phyloP scores from a whole-genome alignment of 805 yeast genomes.

The Cyberlindnera mycetangii region DNA sequence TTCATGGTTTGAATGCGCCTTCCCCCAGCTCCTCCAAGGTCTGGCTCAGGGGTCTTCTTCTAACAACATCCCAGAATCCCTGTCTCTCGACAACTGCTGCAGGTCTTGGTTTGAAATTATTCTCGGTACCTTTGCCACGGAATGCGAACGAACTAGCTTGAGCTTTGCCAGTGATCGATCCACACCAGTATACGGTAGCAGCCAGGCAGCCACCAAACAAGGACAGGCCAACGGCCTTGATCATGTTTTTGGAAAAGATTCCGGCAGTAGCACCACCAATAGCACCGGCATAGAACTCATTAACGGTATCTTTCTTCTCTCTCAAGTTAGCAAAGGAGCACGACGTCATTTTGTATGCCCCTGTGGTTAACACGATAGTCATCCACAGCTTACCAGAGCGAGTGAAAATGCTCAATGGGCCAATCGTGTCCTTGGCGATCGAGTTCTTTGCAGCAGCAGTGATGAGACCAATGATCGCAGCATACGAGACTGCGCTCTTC shows the following conservation, averaged over 20 bases:
- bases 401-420: slow-evolving; percentile 34
- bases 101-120: slow-evolving; percentile 27
- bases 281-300: slow-evolving; percentile 49
- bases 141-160: slow-evolving; percentile 35
- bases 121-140: slow-evolving; percentile 28
- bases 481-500: slow-evolving; percentile 42
- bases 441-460: slow-evolving; percentile 47
- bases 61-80: slow-evolving; percentile 77
- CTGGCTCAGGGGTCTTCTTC: slow-evolving; percentile 79
- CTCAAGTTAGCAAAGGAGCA: slow-evolving; percentile 55
- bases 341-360: slow-evolving; percentile 41
- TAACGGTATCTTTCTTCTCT: slow-evolving; percentile 60
- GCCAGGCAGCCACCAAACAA: slow-evolving; percentile 41
- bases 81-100: slow-evolving; percentile 35
- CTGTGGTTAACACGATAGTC: slow-evolving; percentile 48
- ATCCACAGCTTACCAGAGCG: slow-evolving; percentile 32
- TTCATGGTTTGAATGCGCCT: slow-evolving; percentile 26
- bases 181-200: slow-evolving; percentile 54
- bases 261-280: slow-evolving; percentile 44
- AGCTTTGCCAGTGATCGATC: slow-evolving; percentile 32
- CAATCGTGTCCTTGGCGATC: slow-evolving; percentile 39
- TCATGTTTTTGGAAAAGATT: slow-evolving; percentile 30
- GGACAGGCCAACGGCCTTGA: slow-evolving; percentile 46
- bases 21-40: slow-evolving; percentile 71
- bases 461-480: slow-evolving; percentile 44